phyloP scores from a whole-genome alignment of 2,329 filamentous ascomycete genomes.

The Aureobasidium zeae region DNA sequence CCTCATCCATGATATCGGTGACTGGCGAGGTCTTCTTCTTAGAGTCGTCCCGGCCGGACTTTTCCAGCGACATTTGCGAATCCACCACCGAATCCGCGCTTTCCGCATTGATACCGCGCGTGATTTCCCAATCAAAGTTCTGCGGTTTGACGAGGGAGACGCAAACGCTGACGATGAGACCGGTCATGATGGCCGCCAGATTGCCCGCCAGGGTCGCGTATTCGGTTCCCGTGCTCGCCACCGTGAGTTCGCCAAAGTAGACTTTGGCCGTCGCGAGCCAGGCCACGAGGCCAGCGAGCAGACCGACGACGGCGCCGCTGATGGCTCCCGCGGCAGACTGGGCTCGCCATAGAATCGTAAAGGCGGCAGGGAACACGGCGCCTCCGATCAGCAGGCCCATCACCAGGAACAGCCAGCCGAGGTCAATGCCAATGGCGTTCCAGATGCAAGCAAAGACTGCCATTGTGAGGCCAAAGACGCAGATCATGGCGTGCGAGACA shows the following conservation, averaged over 20 bases:
- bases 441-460: conserved; percentile 27
- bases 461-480: conserved; percentile 33
- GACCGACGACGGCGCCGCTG: conserved; percentile 26
- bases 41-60: conserved; percentile 31
- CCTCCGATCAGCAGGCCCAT: conserved; percentile 36
- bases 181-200: conserved; percentile 27
- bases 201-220: conserved; percentile 33
- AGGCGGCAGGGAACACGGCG: conserved; percentile 29
- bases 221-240: conserved; percentile 32
- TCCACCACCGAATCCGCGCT: conserved; percentile 16
- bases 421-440: conserved; percentile 32
- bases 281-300: conserved; percentile 29
- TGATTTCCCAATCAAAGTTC: conserved; percentile 34
- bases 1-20: neutral
- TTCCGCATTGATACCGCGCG: conserved; percentile 30
- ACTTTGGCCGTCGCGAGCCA: conserved; percentile 31
- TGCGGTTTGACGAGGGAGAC: conserved; percentile 32
- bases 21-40: neutral
- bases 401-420: conserved; percentile 34
- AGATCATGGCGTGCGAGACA: conserved; percentile 33
- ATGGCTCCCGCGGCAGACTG: conserved; percentile 29
- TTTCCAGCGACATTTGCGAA: conserved; percentile 2
- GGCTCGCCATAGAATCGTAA: conserved; percentile 31
- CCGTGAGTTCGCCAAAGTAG: conserved; percentile 31
- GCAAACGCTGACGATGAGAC: conserved; percentile 21